A percentile compares a stretch with the other conserved stretches of the same genome.
phyloP scores from a whole-genome alignment of 805 yeast genomes.

The Nakazawaea ernobii region DNA sequence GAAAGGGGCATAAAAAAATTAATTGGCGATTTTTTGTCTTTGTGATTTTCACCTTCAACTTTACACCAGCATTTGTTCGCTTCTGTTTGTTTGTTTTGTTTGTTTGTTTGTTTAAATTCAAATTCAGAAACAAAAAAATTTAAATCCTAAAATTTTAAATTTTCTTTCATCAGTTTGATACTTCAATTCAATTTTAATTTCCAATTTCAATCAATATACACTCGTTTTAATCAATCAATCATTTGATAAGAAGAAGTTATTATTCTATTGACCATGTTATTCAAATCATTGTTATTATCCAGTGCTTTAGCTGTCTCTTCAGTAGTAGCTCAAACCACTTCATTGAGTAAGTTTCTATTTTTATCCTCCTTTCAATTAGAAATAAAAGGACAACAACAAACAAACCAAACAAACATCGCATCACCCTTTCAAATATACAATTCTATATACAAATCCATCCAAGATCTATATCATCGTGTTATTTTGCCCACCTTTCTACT shows the following conservation, averaged over 20 bases:
- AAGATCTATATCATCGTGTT: no score
- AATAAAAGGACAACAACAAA: not conserved
- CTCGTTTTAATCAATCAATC: constrained; percentile 11
- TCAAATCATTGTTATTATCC: constrained; percentile 43
- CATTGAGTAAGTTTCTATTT: constrained; percentile 28
- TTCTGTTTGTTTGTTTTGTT: not conserved
- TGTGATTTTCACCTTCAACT: no score
- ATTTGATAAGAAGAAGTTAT: no score
- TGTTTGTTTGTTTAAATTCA: no score
- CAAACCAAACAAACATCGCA: no score
- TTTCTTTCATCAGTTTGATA: not conserved
- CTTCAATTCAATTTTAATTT: constrained; percentile 6
- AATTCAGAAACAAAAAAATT: no score
- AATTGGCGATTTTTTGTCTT: no score
- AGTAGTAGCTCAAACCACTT: constrained; percentile 32
- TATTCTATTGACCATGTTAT: constrained; percentile 38
- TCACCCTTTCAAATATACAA: not conserved
- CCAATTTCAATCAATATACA: not conserved
- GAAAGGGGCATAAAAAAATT: no score
- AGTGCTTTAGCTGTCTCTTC: constrained; percentile 47
- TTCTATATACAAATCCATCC: not conserved
- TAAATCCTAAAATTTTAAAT: no score
- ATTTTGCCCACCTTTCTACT: no score
- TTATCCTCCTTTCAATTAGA: not conserved
- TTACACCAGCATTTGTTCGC: no score